Evolutionary conservation across 176 grass and related monocot species (phyloP), one percentile per base, ranked within the genome.

Genomic region (Tillandsia leiboldiana): DNA sequence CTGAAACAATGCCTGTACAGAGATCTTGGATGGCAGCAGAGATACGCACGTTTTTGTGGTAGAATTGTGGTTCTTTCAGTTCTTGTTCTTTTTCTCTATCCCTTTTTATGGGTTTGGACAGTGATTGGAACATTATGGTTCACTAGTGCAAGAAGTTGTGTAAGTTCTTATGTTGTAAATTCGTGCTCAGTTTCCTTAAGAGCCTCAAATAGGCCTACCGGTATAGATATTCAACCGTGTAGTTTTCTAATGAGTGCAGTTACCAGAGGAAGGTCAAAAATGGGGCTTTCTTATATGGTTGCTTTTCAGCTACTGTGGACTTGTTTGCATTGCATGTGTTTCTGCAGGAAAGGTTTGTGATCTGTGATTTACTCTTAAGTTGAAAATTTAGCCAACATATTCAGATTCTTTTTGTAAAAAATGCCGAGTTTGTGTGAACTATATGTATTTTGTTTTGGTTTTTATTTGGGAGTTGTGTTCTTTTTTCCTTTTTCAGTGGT

Each of bases 251-350:
- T 49, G 72, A 52, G 18, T 80, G 33, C 74, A 99, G 95, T 73
- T 99, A 70, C 90, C 95, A 2, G 90, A 90, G 61, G 87, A 99
- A 94, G 95, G 90, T 48, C 95, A 93, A 71, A 99, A 99, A 76
- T 99, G 95, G 95, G 95, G 87, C 48, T 99, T 99, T 82, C 80
- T 99, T 33, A 99, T 99, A 84, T 99, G 95, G 90, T 68, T 99
- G 64, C 82, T 99, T 52, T 99, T 99, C 70, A 99, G 95, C 72
- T 99, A 99, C 64, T 94, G 90, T 77, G 86, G 86, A 13, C 84
- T 99, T 0, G 75, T 88, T 15, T 94, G 95, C 72, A 99, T 99
- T 80, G 84, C 90, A 11, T 99, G 82, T 49, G 84, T 99, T 66
- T 84, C 90, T 84, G 70, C 86, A 67, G 95, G 87, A 76, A 99